Base-by-base conservation (phyloP, 2,329 filamentous ascomycete genomes). In the Thielaviopsis musarum region DNA sequence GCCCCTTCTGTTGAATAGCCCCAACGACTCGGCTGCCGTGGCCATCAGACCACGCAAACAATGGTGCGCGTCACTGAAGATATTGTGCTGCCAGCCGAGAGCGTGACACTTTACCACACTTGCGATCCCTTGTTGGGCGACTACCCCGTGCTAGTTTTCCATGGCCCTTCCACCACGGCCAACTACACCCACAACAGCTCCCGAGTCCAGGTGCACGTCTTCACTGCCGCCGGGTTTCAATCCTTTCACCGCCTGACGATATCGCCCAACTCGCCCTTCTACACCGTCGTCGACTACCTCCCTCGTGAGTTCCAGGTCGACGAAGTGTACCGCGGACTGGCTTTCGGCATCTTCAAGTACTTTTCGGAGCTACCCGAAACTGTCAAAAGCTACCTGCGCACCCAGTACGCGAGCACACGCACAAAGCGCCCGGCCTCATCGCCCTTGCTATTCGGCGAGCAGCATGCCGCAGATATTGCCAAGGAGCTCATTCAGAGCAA, bases 221-320 rank as follows among this genome's bases (percentile, higher is more conserved):
- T 94, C 73, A 88, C 87, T 62, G 83, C 89, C 2, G 91, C 89
- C 64, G 93, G 93, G 65, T 85, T 94, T 66, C 86, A 88, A 68
- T 91, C 87, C 65, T 98, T 91, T 69, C 84, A 88, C 62, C 88
- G 91, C 66, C 82, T 98, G 65, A 95, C 91, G 62, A 85, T 97
- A 64, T 94, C 91, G 24, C 93, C 93, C 52, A 94, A 87, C 67
- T 95, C 91, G 54, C 83, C 89, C 57, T 86, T 94, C 67, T 97
- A 97, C 71, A 81, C 83, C 65, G 91, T 91, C 59, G 93, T 98
- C 70, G 84, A 88, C 69, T 83, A 91, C 69, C 79, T 98, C 52
- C 90, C 93, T 51, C 85, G 90, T 68, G 91, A 96, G 69, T 90
- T 91, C 71, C 93, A 97, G 74, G 91, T 91, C 67, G 91, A 97